phyloP scores from a whole-genome alignment of 768 basidiomycete species.

The Panus rudis region DNA sequence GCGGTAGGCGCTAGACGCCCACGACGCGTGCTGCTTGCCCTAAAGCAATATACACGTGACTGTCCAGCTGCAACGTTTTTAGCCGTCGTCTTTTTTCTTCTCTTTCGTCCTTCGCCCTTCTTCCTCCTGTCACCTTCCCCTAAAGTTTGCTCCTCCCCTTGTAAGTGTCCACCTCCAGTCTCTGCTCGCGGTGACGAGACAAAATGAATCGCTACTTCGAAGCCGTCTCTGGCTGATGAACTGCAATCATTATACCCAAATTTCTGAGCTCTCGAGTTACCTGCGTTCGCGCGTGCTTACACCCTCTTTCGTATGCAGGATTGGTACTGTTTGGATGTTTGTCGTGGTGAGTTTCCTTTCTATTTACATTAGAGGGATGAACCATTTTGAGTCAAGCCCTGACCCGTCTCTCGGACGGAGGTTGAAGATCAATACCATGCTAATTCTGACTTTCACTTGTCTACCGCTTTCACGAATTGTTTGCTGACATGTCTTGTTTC shows the following conservation, averaged over 20 bases:
- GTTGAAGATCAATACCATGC: constrained; percentile 79
- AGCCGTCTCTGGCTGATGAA: constrained; percentile 63
- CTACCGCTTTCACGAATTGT: constrained; percentile 17
- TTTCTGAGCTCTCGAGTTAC: constrained; percentile 57
- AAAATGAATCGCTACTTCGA: constrained; percentile 85
- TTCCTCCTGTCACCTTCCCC: constrained; percentile 1
- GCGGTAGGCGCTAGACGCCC: not conserved
- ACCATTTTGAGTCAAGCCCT: constrained; percentile 88
- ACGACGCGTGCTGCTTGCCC: constrained; percentile 25
- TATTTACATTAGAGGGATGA: constrained; percentile 42
- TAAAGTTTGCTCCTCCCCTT: constrained; percentile 7
- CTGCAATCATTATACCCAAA: constrained; percentile 75
- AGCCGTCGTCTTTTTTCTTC: constrained; percentile 17
- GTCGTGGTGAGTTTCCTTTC: constrained; percentile 29
- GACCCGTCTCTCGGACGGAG: constrained; percentile 67
- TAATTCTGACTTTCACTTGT: constrained; percentile 60
- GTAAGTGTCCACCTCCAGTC: constrained; percentile 29
- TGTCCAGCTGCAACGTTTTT: constrained; percentile 11
- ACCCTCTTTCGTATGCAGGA: not conserved
- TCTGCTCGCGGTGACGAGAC: constrained; percentile 49
- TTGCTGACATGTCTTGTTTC: constrained; percentile 41
- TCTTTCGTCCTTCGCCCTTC: constrained; percentile 11
- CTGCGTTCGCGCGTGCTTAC: constrained; percentile 3
- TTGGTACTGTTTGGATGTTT: not conserved
- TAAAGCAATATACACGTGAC: constrained; percentile 28